Evolutionary conservation across 495 filamentous ascomycete genomes (phyloP).

Genomic region (Penicillium canescens): DNA sequence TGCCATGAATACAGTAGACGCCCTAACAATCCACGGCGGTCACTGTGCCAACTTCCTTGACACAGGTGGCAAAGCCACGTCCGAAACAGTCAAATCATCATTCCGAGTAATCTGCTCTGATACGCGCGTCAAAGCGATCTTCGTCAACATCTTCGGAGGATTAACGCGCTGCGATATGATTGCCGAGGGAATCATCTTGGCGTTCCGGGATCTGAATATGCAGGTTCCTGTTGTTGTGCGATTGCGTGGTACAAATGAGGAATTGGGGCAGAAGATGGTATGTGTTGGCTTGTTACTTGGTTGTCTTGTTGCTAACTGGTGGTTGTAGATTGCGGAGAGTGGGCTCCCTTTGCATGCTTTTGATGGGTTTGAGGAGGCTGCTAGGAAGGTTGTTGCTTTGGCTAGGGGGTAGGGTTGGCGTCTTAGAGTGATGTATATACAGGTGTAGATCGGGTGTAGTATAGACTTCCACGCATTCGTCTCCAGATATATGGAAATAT

Average conservation of each 20-base stretch:
- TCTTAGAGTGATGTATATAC: conserved; percentile 1
- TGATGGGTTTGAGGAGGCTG: conserved; percentile 81
- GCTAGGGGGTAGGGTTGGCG: conserved; percentile 26
- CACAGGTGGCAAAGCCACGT: conserved; percentile 87
- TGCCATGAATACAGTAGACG: conserved; percentile 91
- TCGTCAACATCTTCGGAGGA: conserved; percentile 92
- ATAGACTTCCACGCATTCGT: not conserved
- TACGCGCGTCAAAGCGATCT: conserved; percentile 67
- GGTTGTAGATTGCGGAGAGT: conserved; percentile 64
- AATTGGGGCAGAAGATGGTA: conserved; percentile 71
- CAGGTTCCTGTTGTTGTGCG: conserved; percentile 79
- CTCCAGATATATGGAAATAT: too few species aligned
- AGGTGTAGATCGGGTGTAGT: not conserved
- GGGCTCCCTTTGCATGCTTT: conserved; percentile 73
- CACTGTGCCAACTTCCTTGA: conserved; percentile 81
- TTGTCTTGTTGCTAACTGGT: conserved; percentile 9
- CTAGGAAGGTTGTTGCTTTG: conserved; percentile 70
- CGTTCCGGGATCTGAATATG: conserved; percentile 71
- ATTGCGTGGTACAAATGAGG: conserved; percentile 81
- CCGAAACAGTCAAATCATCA: conserved; percentile 75
- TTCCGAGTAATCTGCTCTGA: conserved; percentile 75
- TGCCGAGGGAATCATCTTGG: conserved; percentile 75
- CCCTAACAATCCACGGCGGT: conserved; percentile 64
- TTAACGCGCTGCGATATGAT: conserved; percentile 88
- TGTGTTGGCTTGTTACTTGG: conserved; percentile 9